phyloP scores from a whole-genome alignment of 257 asterid genomes.

The Ballota nigra region DNA sequence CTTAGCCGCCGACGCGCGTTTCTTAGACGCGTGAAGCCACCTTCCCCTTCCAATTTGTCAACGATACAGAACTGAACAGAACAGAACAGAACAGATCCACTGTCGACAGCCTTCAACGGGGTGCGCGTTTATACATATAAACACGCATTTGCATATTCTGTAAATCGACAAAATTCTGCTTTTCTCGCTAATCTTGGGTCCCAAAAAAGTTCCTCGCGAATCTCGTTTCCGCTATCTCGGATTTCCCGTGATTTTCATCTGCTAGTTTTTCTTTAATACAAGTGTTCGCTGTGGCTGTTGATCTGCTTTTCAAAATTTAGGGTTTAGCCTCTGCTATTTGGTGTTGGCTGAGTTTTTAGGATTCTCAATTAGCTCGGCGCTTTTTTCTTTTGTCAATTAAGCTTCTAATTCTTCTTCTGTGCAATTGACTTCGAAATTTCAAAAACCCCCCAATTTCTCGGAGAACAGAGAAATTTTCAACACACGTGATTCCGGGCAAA shows the following conservation, averaged over 20 bases:
- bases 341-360: neutral
- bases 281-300: neutral
- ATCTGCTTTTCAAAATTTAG: neutral
- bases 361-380: neutral
- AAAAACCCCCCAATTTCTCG: neutral
- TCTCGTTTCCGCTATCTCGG: neutral
- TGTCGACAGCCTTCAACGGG: neutral
- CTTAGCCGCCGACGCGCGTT: conserved; percentile 16
- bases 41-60: conserved; percentile 20
- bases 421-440: conserved; percentile 11
- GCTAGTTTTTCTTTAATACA: neutral
- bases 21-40: conserved; percentile 8
- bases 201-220: neutral
- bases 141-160: neutral
- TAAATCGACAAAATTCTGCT: neutral
- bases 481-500: neutral
- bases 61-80: too few species aligned
- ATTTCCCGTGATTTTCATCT: conserved; percentile 21
- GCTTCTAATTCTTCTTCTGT: neutral
- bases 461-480: neutral
- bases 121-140: neutral
- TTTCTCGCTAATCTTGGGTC: neutral
- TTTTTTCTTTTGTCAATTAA: conserved; percentile 3
- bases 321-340: neutral
- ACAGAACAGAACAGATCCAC: too few species aligned